phyloP scores from a whole-genome alignment of 345 rosid species.

The Murraya koenigii region DNA sequence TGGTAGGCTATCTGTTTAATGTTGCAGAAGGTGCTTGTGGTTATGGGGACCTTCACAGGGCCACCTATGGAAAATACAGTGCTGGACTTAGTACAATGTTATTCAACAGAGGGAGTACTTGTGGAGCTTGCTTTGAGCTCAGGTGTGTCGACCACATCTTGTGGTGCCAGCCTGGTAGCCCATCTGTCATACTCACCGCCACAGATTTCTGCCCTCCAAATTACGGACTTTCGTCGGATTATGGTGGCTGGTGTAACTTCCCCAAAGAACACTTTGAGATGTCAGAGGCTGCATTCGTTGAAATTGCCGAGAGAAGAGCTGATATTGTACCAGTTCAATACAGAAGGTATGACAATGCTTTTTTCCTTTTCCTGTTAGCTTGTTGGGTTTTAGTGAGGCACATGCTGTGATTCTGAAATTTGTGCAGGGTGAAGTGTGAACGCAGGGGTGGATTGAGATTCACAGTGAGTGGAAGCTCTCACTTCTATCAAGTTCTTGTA shows the following conservation, averaged over 20 bases:
- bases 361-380: neutral
- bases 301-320: conserved; percentile 66
- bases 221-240: conserved; percentile 72
- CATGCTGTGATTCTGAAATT: conserved; percentile 4
- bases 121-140: conserved; percentile 88
- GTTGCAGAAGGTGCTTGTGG: conserved; percentile 91
- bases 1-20: conserved; percentile 4
- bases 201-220: conserved; percentile 96
- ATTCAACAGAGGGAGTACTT: conserved; percentile 77
- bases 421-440: conserved; percentile 61
- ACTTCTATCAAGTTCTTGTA: conserved; percentile 68
- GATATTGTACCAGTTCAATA: conserved; percentile 81
- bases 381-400: neutral
- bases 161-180: conserved; percentile 88
- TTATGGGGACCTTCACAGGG: conserved; percentile 72
- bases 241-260: conserved; percentile 94
- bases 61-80: conserved; percentile 65
- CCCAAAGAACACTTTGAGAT: conserved; percentile 89
- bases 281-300: conserved; percentile 83
- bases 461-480: conserved; percentile 64
- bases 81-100: conserved; percentile 79
- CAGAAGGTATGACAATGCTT: conserved; percentile 41
- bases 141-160: conserved; percentile 84
- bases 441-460: conserved; percentile 77
- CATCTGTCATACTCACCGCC: conserved; percentile 75